A percentile compares a stretch with the other conserved stretches of the same genome.
Conservation (phyloP, 495 filamentous ascomycete genomes). For the Jackrogersella multiformis region DNA sequence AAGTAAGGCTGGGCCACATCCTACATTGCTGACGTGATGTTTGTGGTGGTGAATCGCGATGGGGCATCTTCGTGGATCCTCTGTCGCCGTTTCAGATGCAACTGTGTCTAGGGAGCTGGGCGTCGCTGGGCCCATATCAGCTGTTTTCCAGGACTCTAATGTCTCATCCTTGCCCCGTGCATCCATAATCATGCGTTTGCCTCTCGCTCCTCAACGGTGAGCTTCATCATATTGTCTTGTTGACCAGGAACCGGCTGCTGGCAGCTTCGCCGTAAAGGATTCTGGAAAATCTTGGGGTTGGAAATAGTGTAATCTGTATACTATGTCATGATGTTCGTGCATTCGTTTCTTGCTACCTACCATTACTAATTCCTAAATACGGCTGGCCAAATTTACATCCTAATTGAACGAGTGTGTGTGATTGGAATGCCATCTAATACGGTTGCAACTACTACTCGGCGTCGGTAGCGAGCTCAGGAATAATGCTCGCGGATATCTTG, state of each 20-base stretch:
- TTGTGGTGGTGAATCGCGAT: constrained; percentile 7
- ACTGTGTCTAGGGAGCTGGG: constrained; percentile 25
- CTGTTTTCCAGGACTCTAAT: constrained; percentile 41
- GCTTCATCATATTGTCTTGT: constrained; percentile 6
- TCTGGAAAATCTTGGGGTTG: background rate
- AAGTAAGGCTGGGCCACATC: background rate
- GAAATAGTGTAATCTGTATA: constrained; percentile 24
- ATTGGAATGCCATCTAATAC: constrained; percentile 25
- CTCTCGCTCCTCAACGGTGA: constrained; percentile 11
- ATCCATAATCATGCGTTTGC: constrained; percentile 38
- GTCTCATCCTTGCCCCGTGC: constrained; percentile 40
- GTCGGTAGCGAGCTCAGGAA: constrained; percentile 19
- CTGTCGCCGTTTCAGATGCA: constrained; percentile 37
- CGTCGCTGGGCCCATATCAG: constrained; percentile 44
- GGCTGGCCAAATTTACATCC: constrained; percentile 17
- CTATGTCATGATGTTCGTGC: constrained; percentile 31
- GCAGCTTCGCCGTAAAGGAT: constrained; percentile 19
- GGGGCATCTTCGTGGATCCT: constrained; percentile 19
- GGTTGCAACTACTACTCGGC: constrained; percentile 10
- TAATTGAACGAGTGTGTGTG: constrained; percentile 2
- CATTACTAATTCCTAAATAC: constrained; percentile 21
- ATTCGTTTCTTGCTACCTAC: constrained; percentile 10
- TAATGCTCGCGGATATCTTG: constrained; percentile 40
- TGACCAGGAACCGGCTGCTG: constrained; percentile 32
- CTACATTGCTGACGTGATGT: background rate